Base-by-base conservation (phyloP, 345 rosid genomes). In the Microcos paniculata region DNA sequence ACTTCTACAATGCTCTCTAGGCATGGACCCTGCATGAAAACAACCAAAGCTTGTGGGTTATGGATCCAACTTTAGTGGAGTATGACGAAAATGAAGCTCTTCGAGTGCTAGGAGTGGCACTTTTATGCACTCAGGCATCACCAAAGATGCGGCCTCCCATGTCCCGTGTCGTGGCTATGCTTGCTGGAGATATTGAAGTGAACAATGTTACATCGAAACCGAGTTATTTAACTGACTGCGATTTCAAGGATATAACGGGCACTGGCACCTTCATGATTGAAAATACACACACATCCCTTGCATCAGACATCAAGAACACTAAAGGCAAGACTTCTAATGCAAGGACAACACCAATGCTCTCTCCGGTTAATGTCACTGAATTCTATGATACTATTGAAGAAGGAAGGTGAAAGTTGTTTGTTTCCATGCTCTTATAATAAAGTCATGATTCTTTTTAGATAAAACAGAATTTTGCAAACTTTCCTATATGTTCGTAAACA, bases 11-110 rank as follows among this genome's bases (percentile, higher is more conserved):
- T 53, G 33, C 4, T 24, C 31, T 71, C 33, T 45, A 91, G 93
- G 90, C 91, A 9, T 88, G 94, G 94, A 46, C 72, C 28, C 76
- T 88, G 61, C 86, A 85, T 42, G 84, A 90, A 79, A 56, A 80
- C 77, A 70, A 82, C 56, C 70, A 66, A 14, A 80, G 76, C 43
- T 24, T 77, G 16, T 82, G 83, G 28, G 62, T 88, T 26, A 84
- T 83, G 7, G 90, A 89, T 73, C 56, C 83, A 6, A 82, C 49
- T 15, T 70, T 88, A 70, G 43, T 67, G 4, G 78, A 59, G 28
- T 83, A 62, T 19, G 57, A 79, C 3, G 81, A 79, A 77, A 90
- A 84, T 56, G 86, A 87, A 78, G 84, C 70, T 46, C 81, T 65
- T 38, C 91, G 90, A 1, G 57, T 80, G 40, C 81, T 83, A 48